Evolutionary conservation across 108 stramenopile genomes (phyloP).

Genomic region (Stephanodiscus triporus): DNA sequence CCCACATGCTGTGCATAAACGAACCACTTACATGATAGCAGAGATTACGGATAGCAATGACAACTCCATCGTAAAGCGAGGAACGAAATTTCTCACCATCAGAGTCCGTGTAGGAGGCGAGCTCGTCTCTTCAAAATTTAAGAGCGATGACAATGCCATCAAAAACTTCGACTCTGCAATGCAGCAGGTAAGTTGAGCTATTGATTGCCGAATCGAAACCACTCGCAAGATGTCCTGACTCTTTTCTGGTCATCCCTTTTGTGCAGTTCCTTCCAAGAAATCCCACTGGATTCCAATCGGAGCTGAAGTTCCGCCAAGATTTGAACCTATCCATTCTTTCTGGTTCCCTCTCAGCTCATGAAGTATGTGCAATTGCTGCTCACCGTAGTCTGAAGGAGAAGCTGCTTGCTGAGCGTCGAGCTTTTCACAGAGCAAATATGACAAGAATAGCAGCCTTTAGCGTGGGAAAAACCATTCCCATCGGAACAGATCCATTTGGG

Average conservation of each 20-base stretch:
- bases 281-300: conserved; percentile 68
- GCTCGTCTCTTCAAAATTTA: conserved; percentile 54
- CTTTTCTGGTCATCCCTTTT: neutral
- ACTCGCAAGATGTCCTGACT: neutral
- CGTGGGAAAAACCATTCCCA: conserved; percentile 78
- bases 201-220: neutral
- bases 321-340: conserved; percentile 67
- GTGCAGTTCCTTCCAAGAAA: conserved; percentile 70
- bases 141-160: conserved; percentile 34
- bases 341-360: conserved; percentile 84
- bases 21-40: conserved; percentile 66
- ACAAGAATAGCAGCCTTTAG: conserved; percentile 62
- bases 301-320: conserved; percentile 63
- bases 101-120: conserved; percentile 75
- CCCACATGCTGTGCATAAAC: conserved; percentile 51
- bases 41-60: conserved; percentile 22
- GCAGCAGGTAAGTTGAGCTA: conserved; percentile 33
- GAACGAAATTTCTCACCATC: conserved; percentile 49
- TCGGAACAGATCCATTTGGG: conserved; percentile 67
- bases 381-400: conserved; percentile 74
- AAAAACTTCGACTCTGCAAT: conserved; percentile 63
- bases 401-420: conserved; percentile 55
- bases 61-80: neutral
- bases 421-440: conserved; percentile 41
- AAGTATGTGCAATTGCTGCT: conserved; percentile 81